Evolutionary conservation across 2,329 filamentous ascomycete species (phyloP), one percentile per base, ranked within the genome.

Genomic region (Alternaria sp.): DNA sequence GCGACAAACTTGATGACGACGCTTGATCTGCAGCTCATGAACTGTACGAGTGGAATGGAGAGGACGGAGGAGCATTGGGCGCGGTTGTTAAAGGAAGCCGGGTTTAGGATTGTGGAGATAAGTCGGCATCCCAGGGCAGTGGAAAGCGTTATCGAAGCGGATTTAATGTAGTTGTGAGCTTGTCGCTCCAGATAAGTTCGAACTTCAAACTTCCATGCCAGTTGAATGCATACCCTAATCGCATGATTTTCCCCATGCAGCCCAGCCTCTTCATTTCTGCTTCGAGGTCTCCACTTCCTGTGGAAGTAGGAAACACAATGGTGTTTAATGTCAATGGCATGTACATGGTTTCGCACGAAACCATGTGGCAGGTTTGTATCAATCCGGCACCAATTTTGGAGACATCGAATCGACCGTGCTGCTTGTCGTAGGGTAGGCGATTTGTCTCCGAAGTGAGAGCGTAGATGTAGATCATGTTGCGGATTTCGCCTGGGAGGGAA

Each of bases 401-500:
- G 3, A 65, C 50, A 13, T 69, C 59, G 49, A 72, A 70, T 5
- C 65, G 65, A 15, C 49, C 59, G 9, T 30, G 49, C 2, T 11
- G n/a, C 0, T 26, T 23, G 25, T 61, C 23, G 60, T 61, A 69
- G 8, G n/a, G 11, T 8, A 69, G 63, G 6, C 3, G 21, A 7
- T 49, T 28, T 17, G 46, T 60, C 3, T 59, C 43, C 9, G 61
- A 52, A 2, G 61, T 67, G 8, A 69, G 58, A 3, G 68, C 63
- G 23, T 64, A 50, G 5, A 26, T 8, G n/a, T 59, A 70, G 26
- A 70, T 69, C 25, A 62, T 51, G 45, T 40, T 40, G 30, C 66
- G 61, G 15, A 72, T 32, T 30, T 72, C 69, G 43, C 57, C 50
- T 1, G 66, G 66, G 13, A 72, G 64, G 11, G 43, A 11, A 13